These are phyloP conservation scores for Penicillium sp. DNA, from an alignment of 2,329 filamentous ascomycete genomes.

Conservation along the genomic window DNA sequence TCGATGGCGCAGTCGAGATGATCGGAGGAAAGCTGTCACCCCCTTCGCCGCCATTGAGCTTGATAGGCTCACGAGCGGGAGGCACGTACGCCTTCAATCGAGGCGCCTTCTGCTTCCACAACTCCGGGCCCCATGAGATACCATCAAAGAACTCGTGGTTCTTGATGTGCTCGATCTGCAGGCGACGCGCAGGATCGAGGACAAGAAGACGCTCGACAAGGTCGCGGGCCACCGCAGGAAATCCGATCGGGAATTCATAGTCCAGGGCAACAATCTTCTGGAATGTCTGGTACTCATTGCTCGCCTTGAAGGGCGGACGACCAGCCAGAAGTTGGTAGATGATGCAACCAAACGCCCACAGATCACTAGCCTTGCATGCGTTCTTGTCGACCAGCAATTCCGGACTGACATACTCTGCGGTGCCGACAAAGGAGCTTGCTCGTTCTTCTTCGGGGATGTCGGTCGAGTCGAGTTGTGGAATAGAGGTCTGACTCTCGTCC, in stretches of 20 bases:
- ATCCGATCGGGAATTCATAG: constrained; percentile 89
- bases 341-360: constrained; percentile 99
- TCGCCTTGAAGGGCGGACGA: constrained; percentile 94
- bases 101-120: constrained; percentile 92
- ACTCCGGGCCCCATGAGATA: constrained; percentile 76
- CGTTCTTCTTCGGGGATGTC: constrained; percentile 70
- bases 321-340: constrained; percentile 95
- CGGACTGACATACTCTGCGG: constrained; percentile 96
- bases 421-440: constrained; percentile 94
- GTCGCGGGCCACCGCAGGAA: constrained; percentile 84
- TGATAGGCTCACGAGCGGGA: constrained; percentile 77
- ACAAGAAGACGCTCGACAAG: constrained; percentile 90
- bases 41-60: constrained; percentile 65
- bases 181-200: constrained; percentile 78
- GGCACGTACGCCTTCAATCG: constrained; percentile 83
- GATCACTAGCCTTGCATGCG: constrained; percentile 94
- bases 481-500: constrained; percentile 53
- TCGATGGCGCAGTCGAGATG: constrained; percentile 48
- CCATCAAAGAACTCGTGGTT: constrained; percentile 95
- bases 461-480: constrained; percentile 55
- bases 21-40: constrained; percentile 52
- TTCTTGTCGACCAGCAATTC: constrained; percentile 97
- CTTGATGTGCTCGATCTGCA: constrained; percentile 95
- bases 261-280: constrained; percentile 96
- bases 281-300: constrained; percentile 95